Percentiles rank a stretch among this genome's conserved stretches.
Conservation (phyloP, 768 basidiomycete species). For the Pleurotus sapidus region DNA sequence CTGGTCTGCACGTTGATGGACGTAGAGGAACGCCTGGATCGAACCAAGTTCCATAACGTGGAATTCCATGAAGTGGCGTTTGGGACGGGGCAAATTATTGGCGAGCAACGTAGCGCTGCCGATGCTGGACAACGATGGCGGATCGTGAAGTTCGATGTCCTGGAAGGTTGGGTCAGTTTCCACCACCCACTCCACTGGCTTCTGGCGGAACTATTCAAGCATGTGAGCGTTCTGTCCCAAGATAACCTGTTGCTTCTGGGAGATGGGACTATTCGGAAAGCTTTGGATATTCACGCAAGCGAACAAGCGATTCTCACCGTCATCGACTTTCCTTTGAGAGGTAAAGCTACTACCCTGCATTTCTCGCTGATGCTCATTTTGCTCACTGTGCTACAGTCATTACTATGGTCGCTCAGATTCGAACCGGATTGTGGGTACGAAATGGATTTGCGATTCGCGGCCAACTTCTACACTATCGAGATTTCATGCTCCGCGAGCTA, state of each 20-base stretch:
- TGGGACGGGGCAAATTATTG: conserved; percentile 35
- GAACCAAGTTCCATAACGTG: conserved; percentile 58
- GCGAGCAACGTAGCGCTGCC: background rate
- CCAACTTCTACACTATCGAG: conserved; percentile 93
- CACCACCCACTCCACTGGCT: conserved; percentile 93
- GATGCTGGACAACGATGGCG: conserved; percentile 31
- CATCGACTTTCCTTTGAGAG: conserved; percentile 87
- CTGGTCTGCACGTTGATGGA: conserved; percentile 68
- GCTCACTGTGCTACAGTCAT: conserved; percentile 48
- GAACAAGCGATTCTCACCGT: conserved; percentile 71
- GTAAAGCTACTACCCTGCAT: conserved; percentile 37
- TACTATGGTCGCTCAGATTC: conserved; percentile 91
- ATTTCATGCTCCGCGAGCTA: conserved; percentile 91
- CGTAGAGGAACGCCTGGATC: conserved; percentile 53
- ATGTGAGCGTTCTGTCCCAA: conserved; percentile 64
- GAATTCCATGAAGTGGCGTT: conserved; percentile 67
- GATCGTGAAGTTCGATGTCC: conserved; percentile 76
- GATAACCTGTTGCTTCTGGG: conserved; percentile 51
- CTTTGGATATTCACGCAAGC: conserved; percentile 58
- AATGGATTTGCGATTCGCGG: conserved; percentile 96
- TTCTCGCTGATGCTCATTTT: background rate
- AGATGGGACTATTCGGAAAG: conserved; percentile 51
- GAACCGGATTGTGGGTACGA: conserved; percentile 94
- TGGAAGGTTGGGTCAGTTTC: conserved; percentile 84
- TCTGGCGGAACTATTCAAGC: conserved; percentile 84